Percentiles rank a stretch among this genome's conserved stretches.
phyloP scores from a whole-genome alignment of 2,329 filamentous ascomycete genomes.

The Aspergillus calidoustus region DNA sequence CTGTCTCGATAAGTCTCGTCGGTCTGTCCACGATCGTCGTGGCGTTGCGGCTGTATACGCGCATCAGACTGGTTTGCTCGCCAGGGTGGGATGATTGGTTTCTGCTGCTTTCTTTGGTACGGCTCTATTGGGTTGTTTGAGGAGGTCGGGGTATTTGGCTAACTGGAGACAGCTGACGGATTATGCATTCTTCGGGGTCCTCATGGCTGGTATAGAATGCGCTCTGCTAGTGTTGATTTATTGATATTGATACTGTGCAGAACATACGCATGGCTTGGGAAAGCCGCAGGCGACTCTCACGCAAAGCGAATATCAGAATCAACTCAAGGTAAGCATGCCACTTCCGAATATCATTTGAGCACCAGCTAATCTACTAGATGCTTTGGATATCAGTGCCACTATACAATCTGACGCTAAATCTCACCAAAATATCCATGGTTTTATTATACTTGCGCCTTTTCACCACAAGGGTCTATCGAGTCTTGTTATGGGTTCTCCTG shows the following conservation, averaged over 20 bases:
- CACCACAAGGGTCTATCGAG: conserved; percentile 23
- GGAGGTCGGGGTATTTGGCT: neutral
- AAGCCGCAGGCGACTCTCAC: conserved; percentile 7
- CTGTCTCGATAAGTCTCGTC: conserved; percentile 27
- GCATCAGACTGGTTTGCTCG: conserved; percentile 28
- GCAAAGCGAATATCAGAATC: conserved; percentile 8
- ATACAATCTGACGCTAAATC: conserved; percentile 38
- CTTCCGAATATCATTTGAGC: neutral
- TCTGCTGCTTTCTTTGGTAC: conserved; percentile 27
- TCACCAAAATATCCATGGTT: conserved; percentile 39
- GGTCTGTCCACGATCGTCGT: conserved; percentile 27
- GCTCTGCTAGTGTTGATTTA: neutral
- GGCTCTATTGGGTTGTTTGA: neutral
- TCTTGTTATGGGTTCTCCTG: conserved; percentile 25
- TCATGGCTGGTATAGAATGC: conserved; percentile 19
- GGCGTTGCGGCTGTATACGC: conserved; percentile 29
- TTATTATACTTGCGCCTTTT: conserved; percentile 41
- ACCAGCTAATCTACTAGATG: conserved; percentile 22
- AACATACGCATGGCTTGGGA: conserved; percentile 33
- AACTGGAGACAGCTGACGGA: conserved; percentile 18
- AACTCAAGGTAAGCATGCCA: conserved; percentile 29
- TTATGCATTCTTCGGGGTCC: conserved; percentile 19
- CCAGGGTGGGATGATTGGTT: conserved; percentile 34
- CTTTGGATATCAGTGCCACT: conserved; percentile 40
- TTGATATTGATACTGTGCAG: conserved; percentile 10